Evolutionary conservation across 1,139 yeast genomes (phyloP).

Genomic region (Pichia sp.): DNA sequence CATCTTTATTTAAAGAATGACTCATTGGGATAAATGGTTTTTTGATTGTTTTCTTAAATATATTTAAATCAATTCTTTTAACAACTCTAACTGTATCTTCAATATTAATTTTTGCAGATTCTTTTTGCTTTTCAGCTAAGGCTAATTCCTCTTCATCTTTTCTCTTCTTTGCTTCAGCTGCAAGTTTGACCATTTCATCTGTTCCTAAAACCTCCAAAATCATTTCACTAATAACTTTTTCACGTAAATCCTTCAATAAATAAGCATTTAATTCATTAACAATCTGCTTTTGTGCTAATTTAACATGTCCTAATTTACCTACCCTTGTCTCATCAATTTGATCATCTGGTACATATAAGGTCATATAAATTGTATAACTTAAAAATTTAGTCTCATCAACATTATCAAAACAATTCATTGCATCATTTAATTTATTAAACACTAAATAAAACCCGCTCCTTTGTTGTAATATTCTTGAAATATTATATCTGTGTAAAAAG

Average conservation of each 20-base stretch:
- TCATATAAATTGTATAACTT: constrained; percentile 51
- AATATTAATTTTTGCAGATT: constrained; percentile 1
- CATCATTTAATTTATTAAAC: constrained; percentile 58
- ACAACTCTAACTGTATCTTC: constrained; percentile 11
- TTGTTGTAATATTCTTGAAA: constrained; percentile 62
- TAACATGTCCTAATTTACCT: constrained; percentile 19
- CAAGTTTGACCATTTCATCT: constrained; percentile 49
- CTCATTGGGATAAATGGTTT: constrained; percentile 52
- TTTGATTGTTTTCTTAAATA: constrained; percentile 10
- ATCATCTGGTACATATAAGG: constrained; percentile 34
- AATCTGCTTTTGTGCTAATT: constrained; percentile 46
- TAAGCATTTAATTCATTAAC: constrained; percentile 60
- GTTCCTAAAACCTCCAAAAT: constrained; percentile 59
- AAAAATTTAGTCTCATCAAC: constrained; percentile 58
- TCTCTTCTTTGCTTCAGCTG: constrained; percentile 39
- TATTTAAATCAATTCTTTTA: constrained; percentile 13
- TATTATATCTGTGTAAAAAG: constrained; percentile 48
- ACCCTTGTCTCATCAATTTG: constrained; percentile 22
- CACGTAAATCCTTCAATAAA: constrained; percentile 67
- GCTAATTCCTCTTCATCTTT: constrained; percentile 25
- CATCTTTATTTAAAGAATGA: constrained; percentile 56
- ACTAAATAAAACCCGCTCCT: constrained; percentile 64
- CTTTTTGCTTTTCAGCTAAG: constrained; percentile 19
- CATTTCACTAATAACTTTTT: constrained; percentile 66
- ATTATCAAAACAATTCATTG: constrained; percentile 56